These are phyloP conservation scores for Globisporangium parvum DNA, from an alignment of 352 stramenopile species.

Conservation along the genomic window DNA sequence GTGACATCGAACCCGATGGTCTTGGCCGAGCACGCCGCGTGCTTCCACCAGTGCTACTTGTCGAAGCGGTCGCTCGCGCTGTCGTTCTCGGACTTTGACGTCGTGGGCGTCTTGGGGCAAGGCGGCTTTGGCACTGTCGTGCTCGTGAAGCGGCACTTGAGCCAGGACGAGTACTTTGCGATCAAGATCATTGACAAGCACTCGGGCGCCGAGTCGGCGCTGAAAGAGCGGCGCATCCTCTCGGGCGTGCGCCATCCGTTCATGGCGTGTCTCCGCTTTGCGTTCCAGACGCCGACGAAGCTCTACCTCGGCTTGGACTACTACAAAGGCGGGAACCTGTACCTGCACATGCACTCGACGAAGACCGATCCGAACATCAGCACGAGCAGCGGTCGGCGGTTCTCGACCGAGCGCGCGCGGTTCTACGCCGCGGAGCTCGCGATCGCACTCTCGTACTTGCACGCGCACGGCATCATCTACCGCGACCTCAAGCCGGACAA, in stretches of 20 bases:
- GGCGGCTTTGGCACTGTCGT: slow-evolving; percentile 78
- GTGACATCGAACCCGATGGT: slow-evolving; percentile 71
- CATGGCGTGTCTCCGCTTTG: slow-evolving; percentile 74
- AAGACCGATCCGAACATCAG: slow-evolving; percentile 78
- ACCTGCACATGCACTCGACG: slow-evolving; percentile 85
- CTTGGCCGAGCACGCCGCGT: slow-evolving; percentile 68
- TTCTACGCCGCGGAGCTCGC: slow-evolving; percentile 88
- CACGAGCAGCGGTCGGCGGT: slow-evolving; percentile 63
- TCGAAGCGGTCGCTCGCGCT: slow-evolving; percentile 79
- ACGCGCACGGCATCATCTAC: slow-evolving; percentile 84
- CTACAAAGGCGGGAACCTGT: slow-evolving; percentile 82
- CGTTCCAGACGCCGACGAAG: slow-evolving; percentile 84
- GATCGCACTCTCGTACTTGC: slow-evolving; percentile 83
- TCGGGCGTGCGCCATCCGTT: slow-evolving; percentile 76
- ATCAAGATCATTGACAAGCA: slow-evolving; percentile 89
- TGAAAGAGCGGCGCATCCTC: slow-evolving; percentile 75
- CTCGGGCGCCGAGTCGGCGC: slow-evolving; percentile 59
- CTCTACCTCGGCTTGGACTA: slow-evolving; percentile 80
- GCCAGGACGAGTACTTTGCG: slow-evolving; percentile 73
- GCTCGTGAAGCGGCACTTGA: slow-evolving; percentile 73
- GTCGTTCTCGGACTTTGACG: slow-evolving; percentile 82
- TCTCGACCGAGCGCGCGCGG: slow-evolving; percentile 54
- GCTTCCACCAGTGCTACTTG: slow-evolving; percentile 79
- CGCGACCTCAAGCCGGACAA: slow-evolving; percentile 87
- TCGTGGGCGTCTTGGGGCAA: slow-evolving; percentile 77